A percentile compares a stretch with the other conserved stretches of the same genome.
Evolutionary conservation across 1,284 basidiomycete species (phyloP).

Genomic region (Ganoderma multipileum): DNA sequence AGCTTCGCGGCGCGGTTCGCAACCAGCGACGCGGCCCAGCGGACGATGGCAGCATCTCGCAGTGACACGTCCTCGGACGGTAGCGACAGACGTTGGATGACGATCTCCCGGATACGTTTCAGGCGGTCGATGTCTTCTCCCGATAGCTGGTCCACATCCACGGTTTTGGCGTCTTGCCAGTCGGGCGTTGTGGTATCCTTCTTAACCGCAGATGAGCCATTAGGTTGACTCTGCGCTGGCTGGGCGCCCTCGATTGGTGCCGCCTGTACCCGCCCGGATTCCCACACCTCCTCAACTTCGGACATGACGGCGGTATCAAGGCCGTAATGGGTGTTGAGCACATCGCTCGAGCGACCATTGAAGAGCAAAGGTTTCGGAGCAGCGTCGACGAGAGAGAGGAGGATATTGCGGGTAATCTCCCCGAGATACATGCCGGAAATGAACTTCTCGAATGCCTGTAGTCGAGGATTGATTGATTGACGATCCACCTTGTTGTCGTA

Average conservation of each 20-base stretch:
- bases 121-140: conserved; percentile 44
- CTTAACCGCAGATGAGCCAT: conserved; percentile 5
- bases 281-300: conserved; percentile 81
- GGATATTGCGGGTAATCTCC: conserved; percentile 88
- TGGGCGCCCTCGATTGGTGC: conserved; percentile 15
- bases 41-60: conserved; percentile 81
- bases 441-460: conserved; percentile 98
- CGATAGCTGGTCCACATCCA: conserved; percentile 35
- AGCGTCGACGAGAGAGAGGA: conserved; percentile 88
- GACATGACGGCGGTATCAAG: conserved; percentile 95
- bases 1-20: conserved; percentile 85
- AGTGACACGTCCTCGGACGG: conserved; percentile 58
- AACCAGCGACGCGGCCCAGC: conserved; percentile 82
- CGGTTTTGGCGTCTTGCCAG: conserved; percentile 36
- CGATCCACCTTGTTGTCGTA: conserved; percentile 95
- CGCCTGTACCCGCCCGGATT: conserved; percentile 44
- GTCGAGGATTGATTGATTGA: conserved; percentile 91
- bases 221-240: conserved; percentile 9
- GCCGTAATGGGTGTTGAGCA: conserved; percentile 90
- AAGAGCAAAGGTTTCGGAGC: conserved; percentile 78
- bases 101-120: conserved; percentile 59
- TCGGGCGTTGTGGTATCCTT: conserved; percentile 23
- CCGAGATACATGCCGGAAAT: conserved; percentile 99
- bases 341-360: conserved; percentile 73
- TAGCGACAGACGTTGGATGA: conserved; percentile 72